Evolutionary conservation across 1,284 basidiomycete species (phyloP).

Genomic region (Tilletia walkeri): DNA sequence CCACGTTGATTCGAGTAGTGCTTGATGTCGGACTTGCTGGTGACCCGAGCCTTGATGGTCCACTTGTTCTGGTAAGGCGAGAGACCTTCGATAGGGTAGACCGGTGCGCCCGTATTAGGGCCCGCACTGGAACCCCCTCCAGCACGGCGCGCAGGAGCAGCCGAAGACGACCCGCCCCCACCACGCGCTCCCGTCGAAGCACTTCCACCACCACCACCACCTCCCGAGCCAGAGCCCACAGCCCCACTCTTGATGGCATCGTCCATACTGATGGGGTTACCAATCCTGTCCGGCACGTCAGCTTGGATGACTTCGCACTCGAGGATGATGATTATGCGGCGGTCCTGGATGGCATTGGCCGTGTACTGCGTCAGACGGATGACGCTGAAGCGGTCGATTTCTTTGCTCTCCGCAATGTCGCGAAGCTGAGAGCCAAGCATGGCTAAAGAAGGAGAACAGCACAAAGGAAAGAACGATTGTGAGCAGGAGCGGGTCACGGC

Average conservation of each 20-base stretch:
- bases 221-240: background rate
- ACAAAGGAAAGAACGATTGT: too few relatives aligned
- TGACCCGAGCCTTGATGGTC: constrained; percentile 95
- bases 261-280: constrained; percentile 45
- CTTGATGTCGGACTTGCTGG: constrained; percentile 83
- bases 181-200: background rate
- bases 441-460: constrained; percentile 56
- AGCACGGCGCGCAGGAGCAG: background rate
- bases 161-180: background rate
- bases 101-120: constrained; percentile 44
- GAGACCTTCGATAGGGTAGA: constrained; percentile 87
- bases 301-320: constrained; percentile 61
- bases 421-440: constrained; percentile 96
- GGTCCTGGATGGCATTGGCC: constrained; percentile 76
- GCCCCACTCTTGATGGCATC: constrained; percentile 18
- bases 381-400: constrained; percentile 71
- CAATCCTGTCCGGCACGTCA: constrained; percentile 39
- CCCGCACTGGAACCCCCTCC: background rate
- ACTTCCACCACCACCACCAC: background rate
- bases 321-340: constrained; percentile 81
- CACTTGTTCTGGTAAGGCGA: constrained; percentile 94
- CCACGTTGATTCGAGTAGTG: constrained; percentile 86
- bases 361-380: constrained; percentile 75
- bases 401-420: constrained; percentile 68
- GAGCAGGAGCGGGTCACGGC: background rate